These are phyloP conservation scores for Scytalidium sp. DNA, from an alignment of 2,329 filamentous ascomycete genomes.

Conservation along the genomic window DNA sequence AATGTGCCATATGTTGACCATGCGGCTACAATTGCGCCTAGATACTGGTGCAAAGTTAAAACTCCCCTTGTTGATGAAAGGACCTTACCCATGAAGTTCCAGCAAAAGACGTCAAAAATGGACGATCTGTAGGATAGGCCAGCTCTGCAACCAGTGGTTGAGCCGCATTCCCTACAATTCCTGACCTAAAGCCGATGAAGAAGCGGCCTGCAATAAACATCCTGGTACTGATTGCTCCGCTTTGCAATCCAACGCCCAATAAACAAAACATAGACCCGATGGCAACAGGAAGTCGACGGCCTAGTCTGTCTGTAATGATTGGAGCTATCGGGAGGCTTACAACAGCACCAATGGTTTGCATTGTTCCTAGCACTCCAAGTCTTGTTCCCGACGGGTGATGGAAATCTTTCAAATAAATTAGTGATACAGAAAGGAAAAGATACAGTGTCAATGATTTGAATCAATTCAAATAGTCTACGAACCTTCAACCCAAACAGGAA, in stretches of 20 bases:
- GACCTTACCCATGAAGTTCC: no score
- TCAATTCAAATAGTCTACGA: neutral
- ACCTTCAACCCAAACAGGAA: conserved; percentile 12
- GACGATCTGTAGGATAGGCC: neutral
- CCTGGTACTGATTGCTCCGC: neutral
- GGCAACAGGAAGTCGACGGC: neutral
- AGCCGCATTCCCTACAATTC: conserved; percentile 12
- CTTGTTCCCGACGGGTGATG: conserved; percentile 11
- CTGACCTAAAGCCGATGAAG: conserved; percentile 1
- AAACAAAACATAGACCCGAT: neutral
- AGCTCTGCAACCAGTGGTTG: conserved; percentile 8
- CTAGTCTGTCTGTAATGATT: conserved; percentile 4
- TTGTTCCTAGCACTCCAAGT: conserved; percentile 12
- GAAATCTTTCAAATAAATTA: conserved; percentile 12
- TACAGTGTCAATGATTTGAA: no score
- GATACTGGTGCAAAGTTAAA: no score
- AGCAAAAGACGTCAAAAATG: no score
- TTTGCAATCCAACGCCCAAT: neutral
- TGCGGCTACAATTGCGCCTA: conserved; percentile 34
- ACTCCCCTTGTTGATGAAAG: no score
- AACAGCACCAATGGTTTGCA: conserved; percentile 15
- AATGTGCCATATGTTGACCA: conserved; percentile 33
- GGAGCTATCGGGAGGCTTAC: conserved; percentile 15
- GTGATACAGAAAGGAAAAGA: neutral
- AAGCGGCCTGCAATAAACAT: conserved; percentile 1